phyloP scores from a whole-genome alignment of 2,329 filamentous ascomycete species.

The Ophiobolus disseminans region DNA sequence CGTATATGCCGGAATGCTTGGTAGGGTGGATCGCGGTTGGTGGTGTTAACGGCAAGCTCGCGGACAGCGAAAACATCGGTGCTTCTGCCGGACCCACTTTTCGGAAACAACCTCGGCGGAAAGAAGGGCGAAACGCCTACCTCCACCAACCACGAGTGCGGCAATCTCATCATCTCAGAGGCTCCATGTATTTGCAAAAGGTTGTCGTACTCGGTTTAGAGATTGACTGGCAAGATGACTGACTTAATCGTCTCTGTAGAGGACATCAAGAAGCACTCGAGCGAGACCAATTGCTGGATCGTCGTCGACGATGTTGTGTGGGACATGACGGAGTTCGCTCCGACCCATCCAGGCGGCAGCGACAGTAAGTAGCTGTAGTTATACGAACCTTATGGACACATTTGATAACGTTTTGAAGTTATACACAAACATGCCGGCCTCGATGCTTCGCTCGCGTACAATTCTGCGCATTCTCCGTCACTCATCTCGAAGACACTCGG shows the following conservation, averaged over 20 bases:
- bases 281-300: slow-evolving; percentile 61
- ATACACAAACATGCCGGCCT: slow-evolving; percentile 29
- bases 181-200: too few species aligned
- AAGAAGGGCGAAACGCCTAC: slow-evolving; percentile 4
- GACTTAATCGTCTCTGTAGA: slow-evolving; percentile 12
- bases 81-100: slow-evolving; percentile 13
- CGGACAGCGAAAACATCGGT: slow-evolving; percentile 4
- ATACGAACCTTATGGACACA: background rate
- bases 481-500: slow-evolving; percentile 47
- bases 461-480: slow-evolving; percentile 56
- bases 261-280: slow-evolving; percentile 14
- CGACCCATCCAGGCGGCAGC: slow-evolving; percentile 64
- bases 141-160: background rate
- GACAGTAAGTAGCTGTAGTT: slow-evolving; percentile 18
- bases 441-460: slow-evolving; percentile 53
- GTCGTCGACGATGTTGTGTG: slow-evolving; percentile 70
- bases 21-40: background rate
- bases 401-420: slow-evolving; percentile 7
- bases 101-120: slow-evolving; percentile 10
- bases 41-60: slow-evolving; percentile 1
- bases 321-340: slow-evolving; percentile 68
- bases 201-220: too few species aligned
- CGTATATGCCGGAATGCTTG: background rate
- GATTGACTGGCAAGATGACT: background rate
- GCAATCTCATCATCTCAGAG: background rate